A percentile compares a stretch with the other conserved stretches of the same genome.
These are phyloP conservation scores for Aquanectria penicillioides DNA, from an alignment of 2,329 filamentous ascomycete species.

Conservation along the genomic window DNA sequence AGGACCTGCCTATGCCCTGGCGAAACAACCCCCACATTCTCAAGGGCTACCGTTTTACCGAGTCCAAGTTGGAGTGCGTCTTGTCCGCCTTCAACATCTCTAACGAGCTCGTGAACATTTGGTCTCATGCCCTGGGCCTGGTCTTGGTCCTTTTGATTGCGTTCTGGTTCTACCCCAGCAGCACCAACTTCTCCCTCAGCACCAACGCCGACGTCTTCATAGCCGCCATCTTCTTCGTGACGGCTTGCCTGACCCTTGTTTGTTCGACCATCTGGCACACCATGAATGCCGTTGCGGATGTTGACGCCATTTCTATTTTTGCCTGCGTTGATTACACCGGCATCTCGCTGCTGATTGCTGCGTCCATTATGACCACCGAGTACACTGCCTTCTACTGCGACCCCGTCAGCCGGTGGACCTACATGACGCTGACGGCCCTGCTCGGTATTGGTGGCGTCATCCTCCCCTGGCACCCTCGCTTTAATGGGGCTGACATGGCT, in stretches of 20 bases:
- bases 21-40: slow-evolving; percentile 93
- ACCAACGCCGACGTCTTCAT: slow-evolving; percentile 91
- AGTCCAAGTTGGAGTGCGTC: slow-evolving; percentile 90
- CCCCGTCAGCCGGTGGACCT: slow-evolving; percentile 83
- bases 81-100: slow-evolving; percentile 84
- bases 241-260: slow-evolving; percentile 91
- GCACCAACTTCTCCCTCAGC: slow-evolving; percentile 85
- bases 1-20: slow-evolving; percentile 92
- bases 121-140: slow-evolving; percentile 93
- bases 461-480: slow-evolving; percentile 93
- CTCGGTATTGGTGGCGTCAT: slow-evolving; percentile 90
- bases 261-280: slow-evolving; percentile 99
- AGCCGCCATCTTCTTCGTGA: slow-evolving; percentile 94
- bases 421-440: slow-evolving; percentile 82
- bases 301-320: slow-evolving; percentile 90
- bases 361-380: slow-evolving; percentile 97
- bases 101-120: slow-evolving; percentile 98
- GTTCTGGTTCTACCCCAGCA: slow-evolving; percentile 95
- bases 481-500: slow-evolving; percentile 92
- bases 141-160: slow-evolving; percentile 87
- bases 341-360: slow-evolving; percentile 92
- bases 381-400: slow-evolving; percentile 99
- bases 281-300: slow-evolving; percentile 95
- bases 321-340: slow-evolving; percentile 99
- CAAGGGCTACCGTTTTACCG: slow-evolving; percentile 91